Evolutionary conservation across 169 alveolate species (phyloP), one percentile per base, ranked within the genome.

Genomic region (Ichthyophthirius multifiliis): DNA sequence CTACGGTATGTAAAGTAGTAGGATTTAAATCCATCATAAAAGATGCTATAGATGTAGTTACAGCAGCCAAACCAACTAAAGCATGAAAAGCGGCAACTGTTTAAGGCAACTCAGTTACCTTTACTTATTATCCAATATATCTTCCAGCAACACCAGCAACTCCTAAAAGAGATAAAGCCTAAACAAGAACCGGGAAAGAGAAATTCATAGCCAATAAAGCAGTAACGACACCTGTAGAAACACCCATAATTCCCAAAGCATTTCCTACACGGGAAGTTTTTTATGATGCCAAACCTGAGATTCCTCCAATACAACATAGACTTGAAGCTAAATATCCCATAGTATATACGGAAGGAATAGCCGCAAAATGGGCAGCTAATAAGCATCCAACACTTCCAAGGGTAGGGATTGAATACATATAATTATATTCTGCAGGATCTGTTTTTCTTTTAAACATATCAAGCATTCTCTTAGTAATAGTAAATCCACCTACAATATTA

Each of bases 31-130:
- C 65, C 20, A 23, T 41, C 20, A 45, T 71, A 39, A 62, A 80
- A 48, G 67, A 48, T 41, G 84, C 48, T 74, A 89, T 81, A 44
- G 97, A 92, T 9, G 96, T 97, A 65, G 96, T 47, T 43, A 95
- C 93, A 23, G 99, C 99, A 34, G 99, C 99, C 47, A 97, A 82
- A 30, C 99, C 99, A 65, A 97, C 99, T 65, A 96, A 94, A 71
- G 98, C 86, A 80, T 97, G 99, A 93, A 97, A 96, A 45, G 95
- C 91, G 16, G 99, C 99, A 71, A 97, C 99, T 75, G 94, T 82
- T 82, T 96, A 97, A 41, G 98, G 99, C 92, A 95, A 82, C 18
- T 92, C 94, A 5, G 94, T 93, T 89, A 96, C 87, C 44, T 92
- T 93, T 13, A 93, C 97, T 79, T 80, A 89, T 30, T 87, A 83